phyloP scores from a whole-genome alignment of 257 asterid species.

The Orobanche coerulescens region DNA sequence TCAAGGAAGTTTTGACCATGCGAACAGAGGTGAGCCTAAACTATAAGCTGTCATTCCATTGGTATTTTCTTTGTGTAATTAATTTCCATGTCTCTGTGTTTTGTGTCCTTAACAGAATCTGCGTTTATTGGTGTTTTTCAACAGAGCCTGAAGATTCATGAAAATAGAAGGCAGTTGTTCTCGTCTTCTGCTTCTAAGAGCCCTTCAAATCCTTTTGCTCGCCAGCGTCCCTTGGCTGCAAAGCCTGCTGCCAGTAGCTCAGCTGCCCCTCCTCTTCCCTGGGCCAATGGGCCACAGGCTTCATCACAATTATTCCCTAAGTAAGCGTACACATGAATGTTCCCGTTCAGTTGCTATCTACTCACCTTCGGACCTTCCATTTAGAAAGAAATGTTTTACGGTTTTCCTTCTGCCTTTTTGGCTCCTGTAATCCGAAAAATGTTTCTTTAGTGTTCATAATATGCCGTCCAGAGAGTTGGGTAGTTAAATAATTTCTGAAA shows the following conservation, averaged over 20 bases:
- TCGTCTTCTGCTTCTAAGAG: conserved; percentile 62
- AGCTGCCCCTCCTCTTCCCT: conserved; percentile 63
- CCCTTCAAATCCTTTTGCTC: conserved; percentile 72
- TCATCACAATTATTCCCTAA: conserved; percentile 50
- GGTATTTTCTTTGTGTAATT: background rate
- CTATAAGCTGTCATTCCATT: background rate
- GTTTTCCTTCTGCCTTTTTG: background rate
- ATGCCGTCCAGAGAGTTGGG: conserved; percentile 10
- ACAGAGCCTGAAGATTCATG: conserved; percentile 86
- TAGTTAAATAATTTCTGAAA: background rate
- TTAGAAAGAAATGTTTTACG: conserved; percentile 1
- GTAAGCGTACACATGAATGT: conserved; percentile 29
- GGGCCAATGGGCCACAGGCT: conserved; percentile 53
- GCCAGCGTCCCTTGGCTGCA: conserved; percentile 82
- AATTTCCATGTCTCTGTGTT: background rate
- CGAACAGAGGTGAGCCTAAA: conserved; percentile 74
- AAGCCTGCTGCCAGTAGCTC: conserved; percentile 43
- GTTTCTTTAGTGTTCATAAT: background rate
- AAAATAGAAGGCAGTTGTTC: conserved; percentile 69
- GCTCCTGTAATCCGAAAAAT: background rate
- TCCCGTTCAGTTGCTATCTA: too few species aligned
- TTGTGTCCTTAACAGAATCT: conserved; percentile 16
- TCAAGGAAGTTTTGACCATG: conserved; percentile 88
- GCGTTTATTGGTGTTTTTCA: conserved; percentile 18
- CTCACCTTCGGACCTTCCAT: too few species aligned